Evolutionary conservation across 1,284 basidiomycete genomes (phyloP), one percentile per base, ranked within the genome.

Genomic region (Neotropicomus parvogracilis): DNA sequence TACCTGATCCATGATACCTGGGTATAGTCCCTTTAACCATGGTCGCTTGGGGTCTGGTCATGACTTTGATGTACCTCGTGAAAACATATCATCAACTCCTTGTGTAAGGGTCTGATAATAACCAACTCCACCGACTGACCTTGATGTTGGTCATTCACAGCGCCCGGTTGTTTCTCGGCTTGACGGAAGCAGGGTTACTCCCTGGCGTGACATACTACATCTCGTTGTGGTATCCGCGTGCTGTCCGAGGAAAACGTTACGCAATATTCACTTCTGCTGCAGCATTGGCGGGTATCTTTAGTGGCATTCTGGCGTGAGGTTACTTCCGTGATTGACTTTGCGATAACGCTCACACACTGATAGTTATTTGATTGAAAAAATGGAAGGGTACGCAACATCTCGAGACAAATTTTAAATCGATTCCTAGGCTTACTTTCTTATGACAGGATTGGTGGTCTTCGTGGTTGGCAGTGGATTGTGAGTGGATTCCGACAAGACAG

Each of bases 401-500:
- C 7, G 16, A 37, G 31, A 21, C 9, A 11, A n/a, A n/a, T n/a
- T 26, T 20, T 16, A 16, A 11, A 21, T 37, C 31, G 14, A 17
- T 12, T 3, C 7, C 8, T 16, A 14, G 28, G 1, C 19, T 16
- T 35, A 1, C 24, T 32, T 42, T 44, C 13, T n/a, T 28, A 2
- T 42, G 8, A 12, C n/a, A 56, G 55, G 12, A 29, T 80, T 51
- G 69, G 60, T 11, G 69, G 69, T 19, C 56, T 70, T n/a, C 68
- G 55, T 44, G 70, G 68, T n/a, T 70, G 70, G 71, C 67, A 68
- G 39, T 76, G 74, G 73, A 75, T 76, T 41, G 74, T 77, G 50
- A 67, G 74, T 62, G 6, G 3, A 9, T 16, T 20, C 4, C 8
- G 8, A 8, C 6, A 3, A 29, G 12, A 11, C 11, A 24, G 12